Percentiles rank a stretch among this genome's conserved stretches.
Conservation (phyloP, 441 rosid genomes). For the Erysimum cheiri region DNA sequence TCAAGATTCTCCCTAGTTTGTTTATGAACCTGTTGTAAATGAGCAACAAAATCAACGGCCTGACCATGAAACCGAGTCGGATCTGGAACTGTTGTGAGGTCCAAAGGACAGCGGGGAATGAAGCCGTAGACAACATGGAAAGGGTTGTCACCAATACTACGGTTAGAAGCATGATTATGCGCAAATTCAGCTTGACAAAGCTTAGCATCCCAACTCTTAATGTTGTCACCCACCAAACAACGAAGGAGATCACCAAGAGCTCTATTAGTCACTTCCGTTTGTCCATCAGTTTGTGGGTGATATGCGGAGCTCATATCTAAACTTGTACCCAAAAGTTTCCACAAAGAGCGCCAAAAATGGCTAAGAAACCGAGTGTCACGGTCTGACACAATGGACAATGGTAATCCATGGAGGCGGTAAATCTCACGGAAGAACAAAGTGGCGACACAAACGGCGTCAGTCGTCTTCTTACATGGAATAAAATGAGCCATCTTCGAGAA, state of each 20-base stretch:
- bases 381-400: not conserved
- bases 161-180: too few species aligned
- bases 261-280: not conserved
- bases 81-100: not conserved
- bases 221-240: not conserved
- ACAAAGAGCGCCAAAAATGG: not conserved
- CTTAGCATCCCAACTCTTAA: not conserved
- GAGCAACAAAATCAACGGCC: not conserved
- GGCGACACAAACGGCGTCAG: too few species aligned
- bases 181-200: not conserved
- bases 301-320: not conserved
- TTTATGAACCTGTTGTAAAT: not conserved
- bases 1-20: too few species aligned
- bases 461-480: too few species aligned
- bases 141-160: fast-evolving
- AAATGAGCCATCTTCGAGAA: too few species aligned
- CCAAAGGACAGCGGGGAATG: not conserved
- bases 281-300: not conserved
- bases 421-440: too few species aligned
- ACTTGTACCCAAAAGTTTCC: not conserved
- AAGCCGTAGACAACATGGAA: not conserved
- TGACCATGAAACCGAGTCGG: not conserved
- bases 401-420: not conserved
- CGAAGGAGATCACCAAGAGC: not conserved
- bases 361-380: not conserved